Evolutionary conservation across 1,284 basidiomycete species (phyloP).

Genomic region (Tilletia setariae): DNA sequence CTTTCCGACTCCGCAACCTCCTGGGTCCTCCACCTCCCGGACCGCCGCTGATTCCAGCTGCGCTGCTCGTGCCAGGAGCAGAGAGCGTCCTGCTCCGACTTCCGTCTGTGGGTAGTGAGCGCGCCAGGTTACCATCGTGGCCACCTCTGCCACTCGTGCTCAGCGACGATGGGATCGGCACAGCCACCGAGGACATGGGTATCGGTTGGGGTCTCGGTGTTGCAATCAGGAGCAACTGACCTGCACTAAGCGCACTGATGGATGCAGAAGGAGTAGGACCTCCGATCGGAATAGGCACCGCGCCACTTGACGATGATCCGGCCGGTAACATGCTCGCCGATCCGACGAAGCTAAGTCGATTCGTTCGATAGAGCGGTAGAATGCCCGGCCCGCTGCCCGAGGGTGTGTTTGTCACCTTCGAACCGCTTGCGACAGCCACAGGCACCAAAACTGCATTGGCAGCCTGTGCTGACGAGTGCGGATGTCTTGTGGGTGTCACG

Average conservation of each 20-base stretch:
- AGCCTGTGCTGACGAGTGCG: not conserved
- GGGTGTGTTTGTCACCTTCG: no score
- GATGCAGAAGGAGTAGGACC: slow-evolving; percentile 10
- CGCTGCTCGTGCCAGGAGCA: not conserved
- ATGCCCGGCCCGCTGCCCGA: no score
- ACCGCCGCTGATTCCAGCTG: no score
- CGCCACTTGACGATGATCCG: not conserved
- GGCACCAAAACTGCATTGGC: not conserved
- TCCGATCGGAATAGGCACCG: not conserved
- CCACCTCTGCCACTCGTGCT: not conserved
- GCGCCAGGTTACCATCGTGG: not conserved
- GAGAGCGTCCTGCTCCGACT: not conserved
- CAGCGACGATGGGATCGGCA: not conserved
- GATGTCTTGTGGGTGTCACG: no score
- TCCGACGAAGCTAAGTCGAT: slow-evolving; percentile 2
- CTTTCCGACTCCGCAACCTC: slow-evolving; percentile 3
- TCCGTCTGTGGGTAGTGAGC: not conserved
- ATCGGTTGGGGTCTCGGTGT: not conserved
- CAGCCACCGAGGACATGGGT: not conserved
- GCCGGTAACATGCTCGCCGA: not conserved
- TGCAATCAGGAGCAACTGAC: not conserved
- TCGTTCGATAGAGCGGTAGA: slow-evolving; percentile 2
- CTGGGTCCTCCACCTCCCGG: not conserved
- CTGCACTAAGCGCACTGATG: slow-evolving; percentile 1
- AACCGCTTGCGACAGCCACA: not conserved